Evolutionary conservation across 2,329 filamentous ascomycete species (phyloP).

Genomic region (Phialophora macrospora): DNA sequence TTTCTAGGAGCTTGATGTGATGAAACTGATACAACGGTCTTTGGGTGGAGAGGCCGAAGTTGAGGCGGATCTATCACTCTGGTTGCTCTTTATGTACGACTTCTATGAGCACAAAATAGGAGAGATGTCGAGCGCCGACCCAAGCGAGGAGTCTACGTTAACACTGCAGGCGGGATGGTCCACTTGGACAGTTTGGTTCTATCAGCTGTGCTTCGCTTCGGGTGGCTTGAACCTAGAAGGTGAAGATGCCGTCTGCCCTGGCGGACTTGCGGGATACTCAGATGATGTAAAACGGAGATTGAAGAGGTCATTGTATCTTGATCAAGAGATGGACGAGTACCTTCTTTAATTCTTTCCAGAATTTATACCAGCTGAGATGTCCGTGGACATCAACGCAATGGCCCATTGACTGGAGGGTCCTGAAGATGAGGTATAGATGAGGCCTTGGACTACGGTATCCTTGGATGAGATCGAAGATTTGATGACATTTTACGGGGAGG

Average conservation of each 20-base stretch:
- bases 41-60: too few relatives aligned
- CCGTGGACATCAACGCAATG: not conserved
- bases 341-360: not conserved
- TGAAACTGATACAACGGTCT: too few relatives aligned
- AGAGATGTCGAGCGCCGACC: not conserved
- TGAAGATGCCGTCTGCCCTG: not conserved
- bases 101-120: not conserved
- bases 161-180: not conserved
- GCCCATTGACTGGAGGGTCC: not conserved
- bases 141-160: not conserved
- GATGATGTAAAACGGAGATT: not conserved
- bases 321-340: not conserved
- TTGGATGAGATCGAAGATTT: not conserved
- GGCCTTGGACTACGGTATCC: not conserved
- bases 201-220: not conserved
- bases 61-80: too few relatives aligned
- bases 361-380: not conserved
- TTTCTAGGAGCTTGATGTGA: too few relatives aligned
- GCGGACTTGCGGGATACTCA: not conserved
- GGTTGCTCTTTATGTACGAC: too few relatives aligned
- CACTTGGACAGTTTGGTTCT: not conserved
- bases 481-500: not conserved
- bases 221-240: not conserved
- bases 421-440: not conserved
- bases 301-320: not conserved